A percentile compares a stretch with the other conserved stretches of the same genome.
Evolutionary conservation across 352 stramenopile species (phyloP).

Genomic region (Globisporangium camurandrum): DNA sequence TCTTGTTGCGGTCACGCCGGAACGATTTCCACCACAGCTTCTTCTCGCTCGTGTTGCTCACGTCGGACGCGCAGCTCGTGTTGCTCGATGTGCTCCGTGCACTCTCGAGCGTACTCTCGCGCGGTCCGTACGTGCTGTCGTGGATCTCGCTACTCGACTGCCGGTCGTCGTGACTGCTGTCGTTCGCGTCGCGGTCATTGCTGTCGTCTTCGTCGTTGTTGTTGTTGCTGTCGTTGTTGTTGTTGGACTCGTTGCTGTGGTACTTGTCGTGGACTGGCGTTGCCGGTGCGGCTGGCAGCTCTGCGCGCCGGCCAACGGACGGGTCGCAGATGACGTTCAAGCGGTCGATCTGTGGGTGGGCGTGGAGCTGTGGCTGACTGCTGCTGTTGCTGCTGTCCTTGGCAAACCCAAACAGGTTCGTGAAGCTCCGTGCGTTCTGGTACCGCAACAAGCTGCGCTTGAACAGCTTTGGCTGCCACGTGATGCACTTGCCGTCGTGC

Average conservation of each 20-base stretch:
- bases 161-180: no score
- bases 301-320: conserved; percentile 13
- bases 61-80: conserved; percentile 31
- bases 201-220: conserved; percentile 10
- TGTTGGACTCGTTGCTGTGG: background rate
- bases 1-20: conserved; percentile 45
- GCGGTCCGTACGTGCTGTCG: background rate
- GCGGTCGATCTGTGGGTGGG: conserved; percentile 27
- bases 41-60: conserved; percentile 44
- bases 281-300: conserved; percentile 16
- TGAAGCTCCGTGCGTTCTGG: conserved; percentile 61
- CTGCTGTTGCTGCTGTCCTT: conserved; percentile 24
- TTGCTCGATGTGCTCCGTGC: conserved; percentile 15
- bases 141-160: no score
- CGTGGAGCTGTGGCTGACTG: conserved; percentile 35
- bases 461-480: conserved; percentile 72
- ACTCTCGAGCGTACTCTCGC: conserved; percentile 8
- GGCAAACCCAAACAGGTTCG: conserved; percentile 47
- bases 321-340: conserved; percentile 19
- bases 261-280: conserved; percentile 13
- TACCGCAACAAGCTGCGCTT: conserved; percentile 65
- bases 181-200: no score
- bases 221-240: conserved; percentile 9
- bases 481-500: conserved; percentile 55
- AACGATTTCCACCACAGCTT: conserved; percentile 69